Evolutionary conservation across 83 land plant species (phyloP).

Genomic region (Thuja plicata): DNA sequence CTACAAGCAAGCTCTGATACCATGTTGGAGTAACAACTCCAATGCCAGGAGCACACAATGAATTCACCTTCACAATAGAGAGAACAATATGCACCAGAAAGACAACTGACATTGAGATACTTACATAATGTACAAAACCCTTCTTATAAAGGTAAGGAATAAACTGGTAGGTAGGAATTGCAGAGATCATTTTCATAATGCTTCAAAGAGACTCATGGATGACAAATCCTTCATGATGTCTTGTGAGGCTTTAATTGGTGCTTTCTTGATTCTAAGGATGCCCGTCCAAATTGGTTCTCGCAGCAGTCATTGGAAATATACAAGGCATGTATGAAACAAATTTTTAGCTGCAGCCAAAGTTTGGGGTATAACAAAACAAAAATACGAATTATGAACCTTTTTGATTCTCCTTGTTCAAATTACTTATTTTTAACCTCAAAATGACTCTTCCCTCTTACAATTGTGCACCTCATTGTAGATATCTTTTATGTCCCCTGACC

Average conservation of each 20-base stretch:
- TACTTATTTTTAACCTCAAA: background rate
- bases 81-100: too few species aligned
- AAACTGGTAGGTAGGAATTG: too few species aligned
- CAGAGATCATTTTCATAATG: background rate
- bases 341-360: background rate
- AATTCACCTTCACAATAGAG: too few species aligned
- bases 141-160: too few species aligned
- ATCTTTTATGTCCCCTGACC: background rate
- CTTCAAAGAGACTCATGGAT: background rate
- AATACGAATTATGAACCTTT: background rate
- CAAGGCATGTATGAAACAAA: background rate
- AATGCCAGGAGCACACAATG: too few species aligned
- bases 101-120: too few species aligned
- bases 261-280: background rate
- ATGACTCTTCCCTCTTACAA: background rate
- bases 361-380: background rate
- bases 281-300: background rate
- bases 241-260: background rate
- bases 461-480: background rate
- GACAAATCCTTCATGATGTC: background rate
- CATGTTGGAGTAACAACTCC: too few species aligned
- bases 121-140: too few species aligned
- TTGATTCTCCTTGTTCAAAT: background rate
- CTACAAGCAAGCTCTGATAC: too few species aligned
- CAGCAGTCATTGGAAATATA: background rate